phyloP scores from a whole-genome alignment of 2,329 filamentous ascomycete genomes.

The Diaporthe helianthi region DNA sequence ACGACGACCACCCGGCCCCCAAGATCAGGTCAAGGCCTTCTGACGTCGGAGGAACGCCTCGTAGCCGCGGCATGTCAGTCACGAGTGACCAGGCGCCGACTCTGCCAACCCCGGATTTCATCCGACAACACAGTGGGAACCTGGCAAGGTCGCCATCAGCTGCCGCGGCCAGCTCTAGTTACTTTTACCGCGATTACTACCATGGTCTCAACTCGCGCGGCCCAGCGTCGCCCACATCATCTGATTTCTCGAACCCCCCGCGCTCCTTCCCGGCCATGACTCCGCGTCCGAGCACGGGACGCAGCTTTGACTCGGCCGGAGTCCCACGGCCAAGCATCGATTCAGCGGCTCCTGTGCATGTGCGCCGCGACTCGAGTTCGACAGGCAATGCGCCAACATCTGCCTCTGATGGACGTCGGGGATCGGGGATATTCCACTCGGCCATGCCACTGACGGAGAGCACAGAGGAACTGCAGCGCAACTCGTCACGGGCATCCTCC shows the following conservation, averaged over 20 bases:
- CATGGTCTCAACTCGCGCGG: conserved; percentile 55
- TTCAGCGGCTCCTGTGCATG: conserved; percentile 40
- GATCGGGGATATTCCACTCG: conserved; percentile 84
- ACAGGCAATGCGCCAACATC: conserved; percentile 59
- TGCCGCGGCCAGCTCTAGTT: conserved; percentile 55
- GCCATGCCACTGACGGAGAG: conserved; percentile 81
- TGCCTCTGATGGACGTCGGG: conserved; percentile 59
- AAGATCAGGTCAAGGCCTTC: conserved; percentile 57
- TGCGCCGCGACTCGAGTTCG: conserved; percentile 60
- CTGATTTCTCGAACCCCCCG: conserved; percentile 59
- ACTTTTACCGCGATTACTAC: conserved; percentile 64
- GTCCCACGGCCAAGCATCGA: conserved; percentile 61
- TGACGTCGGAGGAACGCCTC: conserved; percentile 53
- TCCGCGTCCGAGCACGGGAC: conserved; percentile 64
- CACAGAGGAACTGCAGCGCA: conserved; percentile 57
- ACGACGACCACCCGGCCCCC: conserved; percentile 59
- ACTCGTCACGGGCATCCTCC: conserved; percentile 66
- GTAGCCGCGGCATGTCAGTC: conserved; percentile 66
- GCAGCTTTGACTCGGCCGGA: conserved; percentile 63
- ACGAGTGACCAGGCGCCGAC: conserved; percentile 69
- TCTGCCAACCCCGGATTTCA: conserved; percentile 71
- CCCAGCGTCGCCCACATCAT: conserved; percentile 64
- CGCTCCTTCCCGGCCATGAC: conserved; percentile 54
- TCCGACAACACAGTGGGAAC: conserved; percentile 69
- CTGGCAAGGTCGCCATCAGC: conserved; percentile 63